A percentile compares a stretch with the other conserved stretches of the same genome.
Conservation (phyloP, 108 stramenopile genomes). For the Cyclotella kingstonii region DNA sequence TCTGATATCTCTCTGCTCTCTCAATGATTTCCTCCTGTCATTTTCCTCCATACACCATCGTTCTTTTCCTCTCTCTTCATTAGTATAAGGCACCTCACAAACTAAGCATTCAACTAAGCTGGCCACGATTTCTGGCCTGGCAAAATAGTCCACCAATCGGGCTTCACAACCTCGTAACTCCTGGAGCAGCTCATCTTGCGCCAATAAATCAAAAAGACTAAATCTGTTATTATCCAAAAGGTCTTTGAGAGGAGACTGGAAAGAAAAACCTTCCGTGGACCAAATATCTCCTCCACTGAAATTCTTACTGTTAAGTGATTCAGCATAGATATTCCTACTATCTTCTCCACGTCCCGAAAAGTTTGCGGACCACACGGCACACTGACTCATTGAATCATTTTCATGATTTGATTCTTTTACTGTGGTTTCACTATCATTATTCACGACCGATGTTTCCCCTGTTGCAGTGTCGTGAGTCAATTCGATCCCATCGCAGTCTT, state of each 20-base stretch:
- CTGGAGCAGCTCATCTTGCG: constrained; percentile 94
- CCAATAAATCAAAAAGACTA: constrained; percentile 74
- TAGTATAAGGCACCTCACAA: constrained; percentile 6
- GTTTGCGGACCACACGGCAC: constrained; percentile 6
- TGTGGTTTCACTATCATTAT: not conserved
- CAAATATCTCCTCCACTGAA: constrained; percentile 66
- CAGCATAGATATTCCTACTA: not conserved
- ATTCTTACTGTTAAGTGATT: not conserved
- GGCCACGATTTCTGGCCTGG: constrained; percentile 65
- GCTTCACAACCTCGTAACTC: constrained; percentile 88
- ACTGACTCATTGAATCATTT: constrained; percentile 12
- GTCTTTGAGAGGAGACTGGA: constrained; percentile 79
- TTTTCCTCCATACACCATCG: constrained; percentile 26
- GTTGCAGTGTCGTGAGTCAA: constrained; percentile 1
- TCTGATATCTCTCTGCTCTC: not conserved
- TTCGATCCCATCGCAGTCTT: constrained; percentile 6
- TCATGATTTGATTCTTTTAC: not conserved
- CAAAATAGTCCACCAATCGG: constrained; percentile 83
- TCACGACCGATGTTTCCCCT: constrained; percentile 1
- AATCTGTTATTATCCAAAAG: constrained; percentile 78
- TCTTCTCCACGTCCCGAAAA: constrained; percentile 1
- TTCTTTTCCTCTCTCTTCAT: constrained; percentile 6
- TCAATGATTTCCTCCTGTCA: constrained; percentile 9
- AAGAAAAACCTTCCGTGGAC: constrained; percentile 65
- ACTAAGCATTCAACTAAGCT: constrained; percentile 74